Evolutionary conservation across 805 yeast species (phyloP).

Genomic region (Candida yuanshanica): DNA sequence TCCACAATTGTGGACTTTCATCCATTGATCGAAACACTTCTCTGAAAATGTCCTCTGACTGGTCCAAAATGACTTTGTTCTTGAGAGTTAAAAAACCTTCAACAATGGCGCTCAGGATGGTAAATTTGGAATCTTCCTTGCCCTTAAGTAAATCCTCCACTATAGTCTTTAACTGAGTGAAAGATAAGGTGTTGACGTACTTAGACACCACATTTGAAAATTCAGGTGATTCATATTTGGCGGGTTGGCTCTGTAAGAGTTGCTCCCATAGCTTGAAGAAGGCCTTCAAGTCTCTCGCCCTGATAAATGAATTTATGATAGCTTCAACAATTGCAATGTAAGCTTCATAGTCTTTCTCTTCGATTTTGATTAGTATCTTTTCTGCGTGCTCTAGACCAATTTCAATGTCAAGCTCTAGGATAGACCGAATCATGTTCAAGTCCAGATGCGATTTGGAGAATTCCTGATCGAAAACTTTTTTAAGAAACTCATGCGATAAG

Average conservation of each 20-base stretch:
- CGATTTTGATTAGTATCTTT: conserved; percentile 24
- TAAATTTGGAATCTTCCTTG: conserved; percentile 11
- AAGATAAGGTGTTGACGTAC: conserved; percentile 40
- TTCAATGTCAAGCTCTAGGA: conserved; percentile 52
- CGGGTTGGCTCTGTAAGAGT: conserved; percentile 7
- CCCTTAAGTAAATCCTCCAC: conserved; percentile 19
- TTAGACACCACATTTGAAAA: conserved; percentile 35
- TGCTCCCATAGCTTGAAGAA: conserved; percentile 44
- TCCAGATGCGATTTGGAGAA: conserved; percentile 41
- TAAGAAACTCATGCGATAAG: conserved; percentile 46
- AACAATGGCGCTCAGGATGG: conserved; percentile 27
- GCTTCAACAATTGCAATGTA: conserved; percentile 22
- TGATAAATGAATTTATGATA: conserved; percentile 42
- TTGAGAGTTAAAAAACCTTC: conserved; percentile 36
- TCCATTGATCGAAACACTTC: conserved; percentile 21
- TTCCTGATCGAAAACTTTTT: conserved; percentile 38
- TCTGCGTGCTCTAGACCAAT: conserved; percentile 44
- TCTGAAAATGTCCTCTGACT: conserved; percentile 19
- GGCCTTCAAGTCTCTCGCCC: conserved; percentile 50
- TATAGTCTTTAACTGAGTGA: conserved; percentile 34
- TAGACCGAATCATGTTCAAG: conserved; percentile 41
- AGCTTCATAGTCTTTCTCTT: conserved; percentile 1
- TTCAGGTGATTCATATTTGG: conserved; percentile 15
- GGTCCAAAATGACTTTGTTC: conserved; percentile 23
- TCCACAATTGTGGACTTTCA: conserved; percentile 33